phyloP scores from a whole-genome alignment of 768 basidiomycete genomes.

The Boletus barrowsii region DNA sequence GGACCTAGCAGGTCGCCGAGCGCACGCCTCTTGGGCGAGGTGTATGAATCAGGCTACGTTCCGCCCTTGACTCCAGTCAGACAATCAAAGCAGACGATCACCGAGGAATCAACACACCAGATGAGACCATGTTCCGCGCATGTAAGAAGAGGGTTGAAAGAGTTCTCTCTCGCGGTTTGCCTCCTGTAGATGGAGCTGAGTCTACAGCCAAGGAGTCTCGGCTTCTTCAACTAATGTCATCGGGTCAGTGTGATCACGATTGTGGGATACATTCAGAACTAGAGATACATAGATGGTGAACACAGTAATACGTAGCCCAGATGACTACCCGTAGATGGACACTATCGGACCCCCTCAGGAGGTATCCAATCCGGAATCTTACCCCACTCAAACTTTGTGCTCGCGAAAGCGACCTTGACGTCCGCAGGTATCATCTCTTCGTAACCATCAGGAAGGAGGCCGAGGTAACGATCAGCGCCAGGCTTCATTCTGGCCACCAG shows the following conservation, averaged over 20 bases:
- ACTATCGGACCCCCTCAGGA: constrained; percentile 55
- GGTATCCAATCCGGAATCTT: constrained; percentile 75
- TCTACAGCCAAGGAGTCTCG: too few species aligned
- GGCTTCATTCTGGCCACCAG: constrained; percentile 37
- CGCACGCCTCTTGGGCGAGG: too few species aligned
- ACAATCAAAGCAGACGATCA: not conserved
- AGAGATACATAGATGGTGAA: constrained; percentile 4
- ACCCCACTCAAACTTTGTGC: constrained; percentile 62
- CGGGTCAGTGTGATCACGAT: too few species aligned
- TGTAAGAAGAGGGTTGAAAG: constrained; percentile 54
- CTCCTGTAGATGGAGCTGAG: too few species aligned
- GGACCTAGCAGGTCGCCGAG: too few species aligned
- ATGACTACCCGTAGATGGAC: not conserved
- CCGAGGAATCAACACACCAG: too few species aligned
- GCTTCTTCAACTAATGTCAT: too few species aligned
- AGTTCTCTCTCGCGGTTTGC: too few species aligned
- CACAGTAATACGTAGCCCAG: not conserved
- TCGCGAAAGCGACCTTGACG: constrained; percentile 52
- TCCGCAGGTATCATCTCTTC: constrained; percentile 47
- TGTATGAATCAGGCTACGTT: constrained; percentile 45
- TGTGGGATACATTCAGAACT: not conserved
- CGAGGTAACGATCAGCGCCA: constrained; percentile 54
- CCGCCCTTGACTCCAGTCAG: constrained; percentile 34
- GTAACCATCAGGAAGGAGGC: constrained; percentile 58
- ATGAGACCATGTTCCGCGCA: constrained; percentile 57